Conservation (phyloP, 768 basidiomycete species). For the Cyathus striatus region DNA sequence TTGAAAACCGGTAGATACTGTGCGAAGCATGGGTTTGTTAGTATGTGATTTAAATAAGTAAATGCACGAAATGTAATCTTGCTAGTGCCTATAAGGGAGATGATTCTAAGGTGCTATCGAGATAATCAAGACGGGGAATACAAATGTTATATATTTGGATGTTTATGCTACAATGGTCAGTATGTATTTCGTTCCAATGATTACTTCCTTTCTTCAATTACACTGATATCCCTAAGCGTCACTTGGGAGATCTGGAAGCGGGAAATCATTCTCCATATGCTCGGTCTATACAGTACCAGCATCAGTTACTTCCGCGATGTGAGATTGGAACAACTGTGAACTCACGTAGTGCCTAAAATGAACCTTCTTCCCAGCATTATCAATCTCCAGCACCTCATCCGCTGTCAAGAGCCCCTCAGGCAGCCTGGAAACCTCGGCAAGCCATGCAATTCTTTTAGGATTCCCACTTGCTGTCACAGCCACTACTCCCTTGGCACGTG, state of each 20-base stretch:
- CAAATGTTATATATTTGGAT: neutral
- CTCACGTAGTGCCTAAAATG: slow-evolving; percentile 30
- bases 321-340: slow-evolving; percentile 1
- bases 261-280: slow-evolving; percentile 31
- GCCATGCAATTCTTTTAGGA: slow-evolving; percentile 19
- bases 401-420: slow-evolving; percentile 22
- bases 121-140: neutral
- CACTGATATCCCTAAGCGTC: neutral
- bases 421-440: slow-evolving; percentile 20
- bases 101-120: neutral
- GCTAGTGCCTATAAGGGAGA: neutral
- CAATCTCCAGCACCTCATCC: slow-evolving; percentile 28
- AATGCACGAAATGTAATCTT: neutral
- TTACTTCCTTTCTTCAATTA: neutral
- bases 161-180: too few species aligned
- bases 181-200: neutral
- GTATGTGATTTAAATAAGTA: too few species aligned
- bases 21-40: too few species aligned
- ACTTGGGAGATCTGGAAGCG: slow-evolving; percentile 22
- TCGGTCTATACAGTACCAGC: slow-evolving; percentile 16
- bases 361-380: slow-evolving; percentile 24
- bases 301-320: neutral
- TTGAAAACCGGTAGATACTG: too few species aligned
- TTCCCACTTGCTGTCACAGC: slow-evolving; percentile 28
- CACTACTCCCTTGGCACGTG: slow-evolving; percentile 22